phyloP scores from a whole-genome alignment of 2,329 filamentous ascomycete species.

The Nothophoma quercina region DNA sequence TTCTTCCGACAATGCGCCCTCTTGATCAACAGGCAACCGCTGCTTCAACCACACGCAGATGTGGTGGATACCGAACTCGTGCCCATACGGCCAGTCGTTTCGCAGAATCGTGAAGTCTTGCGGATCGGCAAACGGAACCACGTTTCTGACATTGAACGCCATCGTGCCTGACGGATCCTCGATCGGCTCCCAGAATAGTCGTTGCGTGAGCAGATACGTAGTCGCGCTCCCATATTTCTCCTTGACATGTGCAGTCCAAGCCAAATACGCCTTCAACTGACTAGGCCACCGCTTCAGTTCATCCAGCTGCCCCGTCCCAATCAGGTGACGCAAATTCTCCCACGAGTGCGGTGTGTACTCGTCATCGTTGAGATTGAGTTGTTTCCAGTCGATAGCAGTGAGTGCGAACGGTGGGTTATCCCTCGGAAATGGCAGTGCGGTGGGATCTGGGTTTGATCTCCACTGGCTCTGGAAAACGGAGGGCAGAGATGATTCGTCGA shows the following conservation, averaged over 20 bases:
- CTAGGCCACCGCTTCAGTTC: slow-evolving; percentile 66
- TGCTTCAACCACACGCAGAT: slow-evolving; percentile 62
- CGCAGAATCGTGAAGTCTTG: slow-evolving; percentile 64
- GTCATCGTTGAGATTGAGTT: slow-evolving; percentile 41
- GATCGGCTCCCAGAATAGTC: slow-evolving; percentile 60
- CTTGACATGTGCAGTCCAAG: slow-evolving; percentile 64
- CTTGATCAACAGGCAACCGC: slow-evolving; percentile 39
- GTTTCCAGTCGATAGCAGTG: slow-evolving; percentile 45
- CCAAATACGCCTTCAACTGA: slow-evolving; percentile 66
- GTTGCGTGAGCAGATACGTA: slow-evolving; percentile 63
- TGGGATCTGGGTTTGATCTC: slow-evolving; percentile 42
- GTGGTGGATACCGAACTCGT: slow-evolving; percentile 62
- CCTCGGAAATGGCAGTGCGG: slow-evolving; percentile 44
- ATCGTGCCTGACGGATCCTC: slow-evolving; percentile 25
- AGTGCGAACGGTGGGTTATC: slow-evolving; percentile 47
- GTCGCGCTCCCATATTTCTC: slow-evolving; percentile 63
- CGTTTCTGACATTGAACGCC: slow-evolving; percentile 54
- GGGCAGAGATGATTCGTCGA: slow-evolving; percentile 39
- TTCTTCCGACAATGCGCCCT: slow-evolving; percentile 42
- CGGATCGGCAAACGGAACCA: slow-evolving; percentile 61
- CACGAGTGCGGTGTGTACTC: slow-evolving; percentile 47
- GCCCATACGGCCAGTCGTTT: slow-evolving; percentile 71
- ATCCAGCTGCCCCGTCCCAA: slow-evolving; percentile 61
- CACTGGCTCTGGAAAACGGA: slow-evolving; percentile 40
- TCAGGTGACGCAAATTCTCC: slow-evolving; percentile 40